Base-by-base conservation (phyloP, 768 basidiomycete genomes). In the Crepidotus variabilis region DNA sequence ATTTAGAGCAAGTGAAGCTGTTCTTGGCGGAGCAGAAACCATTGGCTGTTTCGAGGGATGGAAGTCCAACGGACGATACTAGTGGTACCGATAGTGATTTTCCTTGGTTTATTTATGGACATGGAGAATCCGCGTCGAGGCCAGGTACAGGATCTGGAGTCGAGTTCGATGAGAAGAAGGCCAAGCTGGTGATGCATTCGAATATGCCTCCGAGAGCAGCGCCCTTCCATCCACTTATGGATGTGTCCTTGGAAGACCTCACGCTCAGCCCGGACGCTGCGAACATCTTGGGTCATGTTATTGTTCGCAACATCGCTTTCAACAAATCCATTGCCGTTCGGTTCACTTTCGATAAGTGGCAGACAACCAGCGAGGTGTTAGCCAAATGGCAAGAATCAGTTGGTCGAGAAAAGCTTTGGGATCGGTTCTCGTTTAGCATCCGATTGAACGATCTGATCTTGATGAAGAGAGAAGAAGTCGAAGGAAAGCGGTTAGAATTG, bases 11-110 rank as follows among this genome's bases (percentile, higher is more conserved):
- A 55, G 91, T 98, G 59, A 95, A 95, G 72, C 81, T 95, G 48
- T 98, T 98, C 77, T 77, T 95, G 55, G 87, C 95, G 11, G 91
- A 94, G 72, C 96, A 98, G 72, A 94, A 94, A 67, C 96, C 96
- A 5, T 79, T 92, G 7, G 94, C 95, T 0, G 96, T 99, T 16
- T 92, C 88, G 11, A 83, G 96, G 47, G 88, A 92, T 61, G 94
- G 93, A 0, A 91, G 90, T 61, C 95, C 94, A 3, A 90, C 87
- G 3, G 89, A 65, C 61, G 85, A 92, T 64, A 90, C 86, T 32
- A 87, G 85, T 55, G 88, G 85, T 16, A 87, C 86, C n/a, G 89
- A 91, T 46, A 84, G 78, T 63, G 90, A 90, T 58, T 88, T 89
- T 61, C 86, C 87, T 1, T 73, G 80, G 24, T 88, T 86, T 62